Conservation (phyloP, 805 yeast species). For the Candida tibetensis region DNA sequence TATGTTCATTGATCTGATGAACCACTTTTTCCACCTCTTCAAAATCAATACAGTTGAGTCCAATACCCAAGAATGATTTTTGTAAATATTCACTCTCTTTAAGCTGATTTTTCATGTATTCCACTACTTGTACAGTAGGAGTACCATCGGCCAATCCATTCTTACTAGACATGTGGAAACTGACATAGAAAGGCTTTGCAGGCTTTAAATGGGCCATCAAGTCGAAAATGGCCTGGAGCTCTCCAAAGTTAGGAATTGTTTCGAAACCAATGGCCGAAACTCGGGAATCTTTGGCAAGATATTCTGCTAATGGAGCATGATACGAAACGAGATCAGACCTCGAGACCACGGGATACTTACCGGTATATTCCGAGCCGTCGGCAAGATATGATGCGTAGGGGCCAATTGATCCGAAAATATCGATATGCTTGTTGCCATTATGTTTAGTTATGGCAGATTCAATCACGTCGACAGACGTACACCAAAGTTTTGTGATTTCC, state of each 20-base stretch:
- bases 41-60: slow-evolving; percentile 67
- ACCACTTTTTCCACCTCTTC: slow-evolving; percentile 41
- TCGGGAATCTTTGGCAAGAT: slow-evolving; percentile 33
- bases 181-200: slow-evolving; percentile 35
- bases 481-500: slow-evolving; percentile 20
- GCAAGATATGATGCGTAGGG: slow-evolving; percentile 73
- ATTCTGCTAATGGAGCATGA: slow-evolving; percentile 45
- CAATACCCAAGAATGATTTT: slow-evolving; percentile 47
- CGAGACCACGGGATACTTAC: slow-evolving; percentile 46
- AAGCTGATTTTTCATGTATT: slow-evolving; percentile 14
- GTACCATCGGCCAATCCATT: slow-evolving; percentile 32
- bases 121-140: slow-evolving; percentile 19
- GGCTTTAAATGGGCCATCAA: slow-evolving; percentile 31
- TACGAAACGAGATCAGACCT: slow-evolving; percentile 44
- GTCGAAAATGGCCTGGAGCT: slow-evolving; percentile 48
- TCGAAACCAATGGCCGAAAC: slow-evolving; percentile 65
- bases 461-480: slow-evolving; percentile 23
- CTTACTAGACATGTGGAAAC: slow-evolving; percentile 29
- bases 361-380: slow-evolving; percentile 71
- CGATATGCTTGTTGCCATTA: slow-evolving; percentile 7
- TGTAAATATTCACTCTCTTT: slow-evolving; percentile 9
- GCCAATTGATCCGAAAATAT: slow-evolving; percentile 65
- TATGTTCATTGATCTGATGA: slow-evolving; percentile 20
- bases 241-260: slow-evolving; percentile 65
- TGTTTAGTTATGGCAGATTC: slow-evolving; percentile 13